Base-by-base conservation (phyloP, 2,329 filamentous ascomycete genomes). In the Alternaria postmessia region DNA sequence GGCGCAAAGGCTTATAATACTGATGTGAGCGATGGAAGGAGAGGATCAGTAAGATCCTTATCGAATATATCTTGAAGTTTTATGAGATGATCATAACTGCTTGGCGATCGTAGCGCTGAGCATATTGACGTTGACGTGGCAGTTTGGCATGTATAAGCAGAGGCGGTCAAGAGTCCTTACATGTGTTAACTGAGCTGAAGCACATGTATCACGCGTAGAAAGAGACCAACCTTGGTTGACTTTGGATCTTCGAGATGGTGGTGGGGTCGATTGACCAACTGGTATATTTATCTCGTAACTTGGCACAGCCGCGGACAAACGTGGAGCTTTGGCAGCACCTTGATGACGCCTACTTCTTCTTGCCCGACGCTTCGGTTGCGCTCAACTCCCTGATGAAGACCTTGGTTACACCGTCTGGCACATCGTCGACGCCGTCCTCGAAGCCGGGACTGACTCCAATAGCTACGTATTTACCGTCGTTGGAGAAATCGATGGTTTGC, bases 341-440 rank as follows among this genome's bases (percentile, higher is more conserved):
- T 38, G 30, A 49, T 49, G 42, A 34, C 28, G 16, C 38, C 32
- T 63, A 78, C 81, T 93, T 94, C 43, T 87, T 84, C 81, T 96
- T 97, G 22, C 90, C 90, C 80, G 94, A 93, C 5, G 94, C 93
- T 80, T 99, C 95, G 8, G 88, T 91, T 72, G 96, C 93, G 6
- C 89, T 88, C 53, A 99, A 83, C 80, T 96, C 93, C 61, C 94
- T 85, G 28, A 99, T 86, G 74, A 91, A 88, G 30, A 99, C 86
- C 70, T 90, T 90, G 5, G 94, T 82, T 28, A 77, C 88, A 54
- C 88, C 85, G 7, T 92, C 92, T 1, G 88, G 88, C 60, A 92
- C 90, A 66, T 95, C 90, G 67, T 96, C 91, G 79, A 92, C 90
- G 4, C 91, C 93, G 65, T 96, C 87, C 81, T 97, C 93, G 71